Conservation (phyloP, 768 basidiomycete genomes). For the Kwoniella heveanensis region DNA sequence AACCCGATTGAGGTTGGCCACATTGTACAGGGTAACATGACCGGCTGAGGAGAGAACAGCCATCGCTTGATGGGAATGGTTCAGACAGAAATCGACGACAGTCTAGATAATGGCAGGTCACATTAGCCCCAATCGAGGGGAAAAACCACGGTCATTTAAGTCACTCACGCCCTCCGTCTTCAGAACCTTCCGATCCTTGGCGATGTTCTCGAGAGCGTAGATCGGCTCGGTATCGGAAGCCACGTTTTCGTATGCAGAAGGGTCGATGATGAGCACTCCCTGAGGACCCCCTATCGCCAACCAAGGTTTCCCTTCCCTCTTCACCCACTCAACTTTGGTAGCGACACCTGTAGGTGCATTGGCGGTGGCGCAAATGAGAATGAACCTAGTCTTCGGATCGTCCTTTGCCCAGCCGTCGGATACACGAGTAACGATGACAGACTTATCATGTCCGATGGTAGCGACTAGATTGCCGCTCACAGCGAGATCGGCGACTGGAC, state of each 20-base stretch:
- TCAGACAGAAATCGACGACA: slow-evolving; percentile 41
- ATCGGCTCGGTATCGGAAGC: not conserved
- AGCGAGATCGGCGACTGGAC: slow-evolving; percentile 39
- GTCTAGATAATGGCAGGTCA: slow-evolving; percentile 22
- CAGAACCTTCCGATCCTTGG: slow-evolving; percentile 26
- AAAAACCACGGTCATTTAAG: not conserved
- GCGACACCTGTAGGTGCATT: slow-evolving; percentile 12
- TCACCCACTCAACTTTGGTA: slow-evolving; percentile 37
- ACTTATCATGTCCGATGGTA: slow-evolving; percentile 25
- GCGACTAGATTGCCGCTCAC: slow-evolving; percentile 33
- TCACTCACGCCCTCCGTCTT: slow-evolving; percentile 41
- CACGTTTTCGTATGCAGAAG: not conserved
- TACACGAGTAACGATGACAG: slow-evolving; percentile 34
- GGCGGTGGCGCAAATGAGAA: not conserved
- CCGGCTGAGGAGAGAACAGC: slow-evolving; percentile 29
- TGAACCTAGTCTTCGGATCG: slow-evolving; percentile 19
- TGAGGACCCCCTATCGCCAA: slow-evolving; percentile 38
- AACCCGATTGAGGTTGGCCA: slow-evolving; percentile 32
- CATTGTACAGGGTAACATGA: slow-evolving; percentile 36
- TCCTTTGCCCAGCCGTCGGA: slow-evolving; percentile 35
- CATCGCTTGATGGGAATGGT: slow-evolving; percentile 43
- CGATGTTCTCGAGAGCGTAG: slow-evolving; percentile 1
- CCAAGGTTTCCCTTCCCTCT: slow-evolving; percentile 22
- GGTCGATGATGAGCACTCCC: slow-evolving; percentile 38
- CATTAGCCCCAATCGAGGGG: not conserved